Percentiles rank a stretch among this genome's conserved stretches.
These are phyloP conservation scores for Dendrostoma leiphaemia DNA, from an alignment of 2,329 filamentous ascomycete species.

Conservation along the genomic window DNA sequence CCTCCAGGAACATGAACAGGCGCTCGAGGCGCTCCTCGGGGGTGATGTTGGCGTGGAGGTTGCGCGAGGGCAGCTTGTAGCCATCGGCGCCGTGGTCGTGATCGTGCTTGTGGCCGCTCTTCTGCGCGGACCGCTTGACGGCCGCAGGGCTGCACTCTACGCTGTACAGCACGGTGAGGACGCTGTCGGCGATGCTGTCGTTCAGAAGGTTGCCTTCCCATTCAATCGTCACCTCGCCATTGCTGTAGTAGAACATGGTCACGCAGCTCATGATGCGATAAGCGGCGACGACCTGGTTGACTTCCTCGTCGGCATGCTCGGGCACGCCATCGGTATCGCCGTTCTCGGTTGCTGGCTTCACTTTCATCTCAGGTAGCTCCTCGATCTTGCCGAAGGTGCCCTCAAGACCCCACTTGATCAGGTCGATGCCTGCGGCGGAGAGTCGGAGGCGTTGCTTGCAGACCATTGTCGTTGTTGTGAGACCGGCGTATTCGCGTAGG, in stretches of 20 bases:
- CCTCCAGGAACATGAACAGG: conserved; percentile 93
- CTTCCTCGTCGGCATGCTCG: conserved; percentile 58
- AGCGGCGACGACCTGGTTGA: conserved; percentile 51
- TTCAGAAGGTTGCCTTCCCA: conserved; percentile 99
- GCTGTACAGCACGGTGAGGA: conserved; percentile 87
- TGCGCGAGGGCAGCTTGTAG: conserved; percentile 46
- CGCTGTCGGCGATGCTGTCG: conserved; percentile 95
- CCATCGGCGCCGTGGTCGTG: conserved; percentile 37
- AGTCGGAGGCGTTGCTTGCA: conserved; percentile 90
- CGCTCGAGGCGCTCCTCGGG: conserved; percentile 77
- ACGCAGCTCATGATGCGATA: conserved; percentile 89
- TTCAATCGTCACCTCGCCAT: conserved; percentile 83
- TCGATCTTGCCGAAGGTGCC: conserved; percentile 90
- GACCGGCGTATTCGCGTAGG: conserved; percentile 90
- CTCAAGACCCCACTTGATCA: conserved; percentile 92
- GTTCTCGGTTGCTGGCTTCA: conserved; percentile 26
- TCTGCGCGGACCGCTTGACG: conserved; percentile 69
- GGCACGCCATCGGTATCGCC: conserved; percentile 32
- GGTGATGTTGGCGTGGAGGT: conserved; percentile 71
- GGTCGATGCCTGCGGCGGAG: conserved; percentile 81
- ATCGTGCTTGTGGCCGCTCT: conserved; percentile 28
- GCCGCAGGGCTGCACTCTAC: conserved; percentile 94
- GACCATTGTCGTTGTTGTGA: conserved; percentile 90
- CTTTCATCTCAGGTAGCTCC: conserved; percentile 57
- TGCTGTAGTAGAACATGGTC: conserved; percentile 71